Evolutionary conservation across 75 land plant genomes (phyloP).

Genomic region (Pinus albicaulis): DNA sequence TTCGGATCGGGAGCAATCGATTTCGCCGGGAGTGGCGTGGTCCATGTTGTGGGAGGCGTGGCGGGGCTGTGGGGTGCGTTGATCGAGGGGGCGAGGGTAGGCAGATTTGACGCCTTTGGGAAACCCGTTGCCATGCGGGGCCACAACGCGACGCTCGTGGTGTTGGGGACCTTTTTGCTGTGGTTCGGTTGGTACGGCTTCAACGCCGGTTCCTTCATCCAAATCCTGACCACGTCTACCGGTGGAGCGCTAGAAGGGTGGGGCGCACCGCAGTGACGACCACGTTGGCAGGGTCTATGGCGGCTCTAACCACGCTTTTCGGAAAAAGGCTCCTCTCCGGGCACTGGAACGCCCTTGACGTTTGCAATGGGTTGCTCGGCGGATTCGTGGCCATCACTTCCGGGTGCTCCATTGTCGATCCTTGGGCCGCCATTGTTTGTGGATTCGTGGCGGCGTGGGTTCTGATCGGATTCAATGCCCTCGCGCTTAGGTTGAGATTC

Average conservation of each 20-base stretch:
- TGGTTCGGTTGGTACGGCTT: constrained; percentile 58
- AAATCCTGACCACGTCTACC: constrained; percentile 18
- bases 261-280: constrained; percentile 90
- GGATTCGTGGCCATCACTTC: constrained; percentile 86
- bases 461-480: constrained; percentile 51
- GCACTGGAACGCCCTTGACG: constrained; percentile 85
- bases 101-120: constrained; percentile 25
- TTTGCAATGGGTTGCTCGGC: constrained; percentile 85
- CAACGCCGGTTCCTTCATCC: constrained; percentile 82
- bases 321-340: constrained; percentile 46
- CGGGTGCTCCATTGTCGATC: constrained; percentile 77
- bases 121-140: constrained; percentile 8
- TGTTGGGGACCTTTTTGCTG: constrained; percentile 32
- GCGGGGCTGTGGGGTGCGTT: constrained; percentile 39
- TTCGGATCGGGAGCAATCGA: constrained; percentile 29
- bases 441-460: constrained; percentile 75
- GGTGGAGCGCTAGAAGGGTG: constrained; percentile 5
- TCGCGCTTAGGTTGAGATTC: constrained; percentile 26
- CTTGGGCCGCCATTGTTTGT: constrained; percentile 80
- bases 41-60: constrained; percentile 44
- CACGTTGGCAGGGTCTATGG: constrained; percentile 63
- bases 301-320: constrained; percentile 66
- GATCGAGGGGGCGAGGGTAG: constrained; percentile 30
- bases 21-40: constrained; percentile 34
- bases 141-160: constrained; percentile 33